phyloP scores from a whole-genome alignment of 2,329 filamentous ascomycete species.

The Simplicillium sp. region DNA sequence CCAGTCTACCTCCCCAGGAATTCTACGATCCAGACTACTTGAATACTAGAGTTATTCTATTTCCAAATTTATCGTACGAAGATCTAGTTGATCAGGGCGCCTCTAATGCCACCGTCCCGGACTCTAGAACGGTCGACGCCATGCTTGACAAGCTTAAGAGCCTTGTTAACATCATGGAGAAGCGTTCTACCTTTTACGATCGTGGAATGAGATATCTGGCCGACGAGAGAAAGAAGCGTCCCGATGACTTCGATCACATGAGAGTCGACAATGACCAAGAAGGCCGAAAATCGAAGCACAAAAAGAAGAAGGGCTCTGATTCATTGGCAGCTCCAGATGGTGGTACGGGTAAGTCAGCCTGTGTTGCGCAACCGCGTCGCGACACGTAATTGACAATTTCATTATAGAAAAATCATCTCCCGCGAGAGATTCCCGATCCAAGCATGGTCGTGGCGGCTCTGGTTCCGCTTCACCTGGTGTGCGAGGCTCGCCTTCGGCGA shows the following conservation, averaged over 20 bases:
- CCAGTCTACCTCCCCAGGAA: slow-evolving; percentile 43
- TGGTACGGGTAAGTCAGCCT: no score
- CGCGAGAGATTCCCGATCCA: slow-evolving; percentile 41
- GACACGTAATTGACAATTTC: no score
- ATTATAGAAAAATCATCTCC: slow-evolving; percentile 43
- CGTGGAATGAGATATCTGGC: slow-evolving; percentile 64
- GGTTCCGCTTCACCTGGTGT: slow-evolving; percentile 48
- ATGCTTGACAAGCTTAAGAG: slow-evolving; percentile 55
- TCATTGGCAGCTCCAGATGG: no score
- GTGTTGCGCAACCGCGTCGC: background rate
- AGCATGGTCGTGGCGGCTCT: slow-evolving; percentile 43
- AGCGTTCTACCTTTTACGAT: slow-evolving; percentile 59
- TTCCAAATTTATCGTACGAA: slow-evolving; percentile 54
- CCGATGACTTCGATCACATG: slow-evolving; percentile 41
- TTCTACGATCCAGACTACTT: slow-evolving; percentile 56
- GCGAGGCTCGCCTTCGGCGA: slow-evolving; percentile 39
- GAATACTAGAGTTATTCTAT: slow-evolving; percentile 49
- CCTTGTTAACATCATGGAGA: slow-evolving; percentile 58
- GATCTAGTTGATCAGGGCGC: slow-evolving; percentile 57
- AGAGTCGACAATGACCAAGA: slow-evolving; percentile 39
- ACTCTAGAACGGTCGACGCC: slow-evolving; percentile 53
- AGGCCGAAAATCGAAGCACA: slow-evolving; percentile 55
- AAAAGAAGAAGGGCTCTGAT: slow-evolving; percentile 61
- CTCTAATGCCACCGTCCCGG: slow-evolving; percentile 48
- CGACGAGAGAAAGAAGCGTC: slow-evolving; percentile 52